Evolutionary conservation across 2,329 filamentous ascomycete genomes (phyloP), one percentile per base, ranked within the genome.

Genomic region (Aspergillus awamori): DNA sequence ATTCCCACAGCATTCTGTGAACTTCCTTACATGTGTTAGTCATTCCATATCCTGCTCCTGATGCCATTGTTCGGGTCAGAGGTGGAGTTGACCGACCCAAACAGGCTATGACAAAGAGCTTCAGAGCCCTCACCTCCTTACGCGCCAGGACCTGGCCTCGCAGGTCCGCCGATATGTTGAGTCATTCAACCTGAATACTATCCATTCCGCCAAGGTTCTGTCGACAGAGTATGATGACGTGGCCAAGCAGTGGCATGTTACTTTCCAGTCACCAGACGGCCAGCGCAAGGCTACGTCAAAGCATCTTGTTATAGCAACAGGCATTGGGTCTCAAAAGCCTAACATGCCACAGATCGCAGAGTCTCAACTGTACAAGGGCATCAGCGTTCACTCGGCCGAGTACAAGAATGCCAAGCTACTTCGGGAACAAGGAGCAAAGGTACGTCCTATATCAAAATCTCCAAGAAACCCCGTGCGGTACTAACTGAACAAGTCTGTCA

Each of bases 1-100:
- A 63, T 79, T 3, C 73, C 74, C 5, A 79, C 76, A 0, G 69
- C 74, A 0, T 68, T 67, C 39, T 76, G 73, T 57, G 71, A 79
- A 17, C 60, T 76, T 54, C 78, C 79, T 0, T 80, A 74, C 47
- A 64, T 76, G 33, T 28, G 70, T 74, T 62, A 69, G 69, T 53
- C 24, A 3, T 20, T 11, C 8, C 17, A 11, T 8, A 17, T 43
- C 15, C 28, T 30, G 10, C 28, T 5, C 28, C 28, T 20, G 20
- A 2, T 20, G 20, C 20, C 20, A 20, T 20, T 20, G 20, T 20
- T 20, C 20, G 20, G 20, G 20, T 20, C 20, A 20, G 20, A 20
- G 20, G 20, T 20, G 20, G 20, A 2, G 20, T 20, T 20, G 20
- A 20, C 20, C 20, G 20, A 20, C n/a, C 2, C 8, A 43, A 17